Percentiles rank a stretch among this genome's conserved stretches.
These are phyloP conservation scores for Vararia minispora DNA, from an alignment of 768 basidiomycete genomes.

Conservation along the genomic window DNA sequence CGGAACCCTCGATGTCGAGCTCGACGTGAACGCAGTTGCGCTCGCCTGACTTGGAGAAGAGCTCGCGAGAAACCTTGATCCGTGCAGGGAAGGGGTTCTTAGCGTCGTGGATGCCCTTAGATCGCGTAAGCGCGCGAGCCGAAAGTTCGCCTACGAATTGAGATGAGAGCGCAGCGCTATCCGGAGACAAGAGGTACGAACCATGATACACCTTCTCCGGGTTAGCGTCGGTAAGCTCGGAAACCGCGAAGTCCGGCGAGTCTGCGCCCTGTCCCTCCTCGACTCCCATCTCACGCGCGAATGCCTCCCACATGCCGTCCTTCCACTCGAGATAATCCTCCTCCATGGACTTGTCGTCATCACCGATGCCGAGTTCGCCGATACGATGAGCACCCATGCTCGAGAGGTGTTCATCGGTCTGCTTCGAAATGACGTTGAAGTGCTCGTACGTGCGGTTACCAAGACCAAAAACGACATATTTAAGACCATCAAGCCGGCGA, in stretches of 20 bases:
- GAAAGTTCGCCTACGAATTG: slow-evolving; percentile 72
- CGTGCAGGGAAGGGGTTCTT: slow-evolving; percentile 96
- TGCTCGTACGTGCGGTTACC: slow-evolving; percentile 95
- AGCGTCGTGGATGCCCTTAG: slow-evolving; percentile 93
- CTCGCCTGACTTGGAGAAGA: slow-evolving; percentile 63
- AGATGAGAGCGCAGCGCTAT: slow-evolving; percentile 9
- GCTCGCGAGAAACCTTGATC: slow-evolving; percentile 64
- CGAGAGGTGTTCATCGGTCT: slow-evolving; percentile 60
- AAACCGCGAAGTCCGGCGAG: slow-evolving; percentile 86
- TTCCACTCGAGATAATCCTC: slow-evolving; percentile 99
- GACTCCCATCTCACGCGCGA: slow-evolving; percentile 72
- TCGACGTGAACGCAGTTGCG: slow-evolving; percentile 95
- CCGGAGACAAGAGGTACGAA: slow-evolving; percentile 23
- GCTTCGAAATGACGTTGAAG: slow-evolving; percentile 83
- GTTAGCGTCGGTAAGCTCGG: slow-evolving; percentile 65
- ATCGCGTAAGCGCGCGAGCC: slow-evolving; percentile 83
- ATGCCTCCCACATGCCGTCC: slow-evolving; percentile 91
- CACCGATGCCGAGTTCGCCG: slow-evolving; percentile 88
- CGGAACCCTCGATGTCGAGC: slow-evolving; percentile 87
- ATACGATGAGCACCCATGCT: slow-evolving; percentile 80
- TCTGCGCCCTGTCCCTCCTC: slow-evolving; percentile 97
- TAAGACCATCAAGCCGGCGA: slow-evolving; percentile 68
- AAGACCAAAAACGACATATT: slow-evolving; percentile 91
- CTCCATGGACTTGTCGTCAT: slow-evolving; percentile 99
- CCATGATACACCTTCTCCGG: slow-evolving; percentile 90